Evolutionary conservation across 2,329 filamentous ascomycete species (phyloP).

Genomic region (Alternaria triticimaculans): DNA sequence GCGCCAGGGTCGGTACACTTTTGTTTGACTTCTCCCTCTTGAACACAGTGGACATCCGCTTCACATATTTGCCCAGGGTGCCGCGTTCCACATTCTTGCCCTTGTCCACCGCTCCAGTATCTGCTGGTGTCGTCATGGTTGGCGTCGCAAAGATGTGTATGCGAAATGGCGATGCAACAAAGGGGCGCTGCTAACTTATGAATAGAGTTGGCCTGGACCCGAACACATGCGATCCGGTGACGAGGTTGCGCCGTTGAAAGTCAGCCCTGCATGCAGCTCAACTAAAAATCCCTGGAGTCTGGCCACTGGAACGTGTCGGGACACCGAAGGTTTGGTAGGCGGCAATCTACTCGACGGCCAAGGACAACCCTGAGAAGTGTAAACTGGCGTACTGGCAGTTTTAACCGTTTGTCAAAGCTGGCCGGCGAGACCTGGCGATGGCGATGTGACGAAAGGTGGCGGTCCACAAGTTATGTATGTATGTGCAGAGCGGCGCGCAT

Average conservation of each 20-base stretch:
- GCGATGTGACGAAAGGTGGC: constrained; percentile 16
- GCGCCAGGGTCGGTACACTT: constrained; percentile 4
- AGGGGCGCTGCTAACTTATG: constrained; percentile 1
- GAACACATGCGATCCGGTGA: constrained; percentile 1
- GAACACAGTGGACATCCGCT: constrained; percentile 50
- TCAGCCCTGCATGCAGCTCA: constrained; percentile 36
- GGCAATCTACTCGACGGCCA: constrained; percentile 18
- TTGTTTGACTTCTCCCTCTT: constrained; percentile 42
- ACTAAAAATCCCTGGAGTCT: constrained; percentile 27
- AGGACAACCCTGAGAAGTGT: constrained; percentile 16
- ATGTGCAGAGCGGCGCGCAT: constrained; percentile 12
- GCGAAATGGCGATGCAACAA: constrained; percentile 2
- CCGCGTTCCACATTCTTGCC: constrained; percentile 35
- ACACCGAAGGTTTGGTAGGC: constrained; percentile 19
- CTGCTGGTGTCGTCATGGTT: constrained; percentile 38
- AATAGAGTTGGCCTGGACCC: constrained; percentile 2
- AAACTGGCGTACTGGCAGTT: not conserved
- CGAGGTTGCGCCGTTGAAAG: constrained; percentile 14
- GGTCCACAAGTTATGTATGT: constrained; percentile 30
- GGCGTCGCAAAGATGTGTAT: not conserved
- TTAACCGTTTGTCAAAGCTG: constrained; percentile 5
- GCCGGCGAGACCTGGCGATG: constrained; percentile 16
- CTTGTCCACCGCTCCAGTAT: constrained; percentile 21
- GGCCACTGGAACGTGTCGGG: constrained; percentile 38
- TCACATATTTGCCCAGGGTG: constrained; percentile 48